Conservation (phyloP, 352 stramenopile genomes). For the Globisporangium megalacanthum region DNA sequence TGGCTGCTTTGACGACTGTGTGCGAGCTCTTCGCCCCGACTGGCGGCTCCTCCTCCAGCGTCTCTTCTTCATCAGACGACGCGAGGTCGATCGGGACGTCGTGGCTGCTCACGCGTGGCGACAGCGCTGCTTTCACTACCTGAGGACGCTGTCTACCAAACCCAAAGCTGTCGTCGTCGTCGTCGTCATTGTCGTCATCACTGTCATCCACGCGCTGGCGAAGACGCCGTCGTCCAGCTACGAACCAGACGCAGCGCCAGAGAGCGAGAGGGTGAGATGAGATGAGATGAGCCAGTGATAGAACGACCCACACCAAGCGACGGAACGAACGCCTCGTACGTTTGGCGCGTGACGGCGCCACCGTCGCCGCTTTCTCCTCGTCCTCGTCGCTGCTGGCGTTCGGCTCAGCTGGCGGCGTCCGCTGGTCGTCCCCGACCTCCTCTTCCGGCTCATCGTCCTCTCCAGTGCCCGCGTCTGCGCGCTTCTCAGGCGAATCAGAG, state of each 20-base stretch:
- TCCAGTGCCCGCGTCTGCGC: constrained; percentile 1
- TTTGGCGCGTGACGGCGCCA: constrained; percentile 22
- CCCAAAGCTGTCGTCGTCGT: constrained; percentile 19
- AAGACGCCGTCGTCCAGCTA: constrained; percentile 51
- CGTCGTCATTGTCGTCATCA: constrained; percentile 44
- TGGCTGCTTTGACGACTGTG: not conserved
- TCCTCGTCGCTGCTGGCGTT: constrained; percentile 11
- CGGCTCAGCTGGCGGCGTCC: constrained; percentile 8
- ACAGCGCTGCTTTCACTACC: constrained; percentile 8
- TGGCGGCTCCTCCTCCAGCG: constrained; percentile 6
- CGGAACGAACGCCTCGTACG: constrained; percentile 19
- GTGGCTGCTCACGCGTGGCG: constrained; percentile 17
- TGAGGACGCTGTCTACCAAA: constrained; percentile 12
- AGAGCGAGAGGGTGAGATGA: not conserved
- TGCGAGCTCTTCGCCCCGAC: not conserved
- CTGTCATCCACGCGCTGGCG: constrained; percentile 41
- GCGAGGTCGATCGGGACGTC: constrained; percentile 34
- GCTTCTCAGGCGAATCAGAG: not conserved
- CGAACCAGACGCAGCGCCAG: constrained; percentile 2
- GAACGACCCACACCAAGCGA: too few species aligned
- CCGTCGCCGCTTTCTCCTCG: not conserved
- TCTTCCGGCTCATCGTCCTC: constrained; percentile 21
- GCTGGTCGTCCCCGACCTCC: constrained; percentile 24
- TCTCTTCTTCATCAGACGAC: constrained; percentile 9
- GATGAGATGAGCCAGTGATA: not conserved